A percentile compares a stretch with the other conserved stretches of the same genome.
phyloP scores from a whole-genome alignment of 2,329 filamentous ascomycete genomes.

The Alternaria sp. region DNA sequence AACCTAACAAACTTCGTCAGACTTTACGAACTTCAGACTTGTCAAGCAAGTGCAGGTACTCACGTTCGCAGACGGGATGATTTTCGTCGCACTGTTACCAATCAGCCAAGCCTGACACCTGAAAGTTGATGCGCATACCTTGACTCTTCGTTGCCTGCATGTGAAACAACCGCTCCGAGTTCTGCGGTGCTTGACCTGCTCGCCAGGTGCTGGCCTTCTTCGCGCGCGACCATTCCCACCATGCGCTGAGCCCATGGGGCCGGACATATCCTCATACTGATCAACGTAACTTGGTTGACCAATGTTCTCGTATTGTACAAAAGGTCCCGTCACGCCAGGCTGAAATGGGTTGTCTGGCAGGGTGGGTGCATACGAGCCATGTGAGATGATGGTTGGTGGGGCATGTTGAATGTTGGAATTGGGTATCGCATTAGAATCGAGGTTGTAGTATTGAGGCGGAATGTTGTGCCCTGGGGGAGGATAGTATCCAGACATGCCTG shows the following conservation, averaged over 20 bases:
- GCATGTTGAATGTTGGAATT: slow-evolving; percentile 32
- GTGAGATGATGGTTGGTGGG: slow-evolving; percentile 38
- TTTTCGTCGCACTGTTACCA: slow-evolving; percentile 80
- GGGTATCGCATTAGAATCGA: slow-evolving; percentile 35
- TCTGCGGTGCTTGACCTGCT: slow-evolving; percentile 89
- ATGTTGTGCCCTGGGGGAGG: slow-evolving; percentile 38
- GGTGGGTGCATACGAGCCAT: slow-evolving; percentile 35
- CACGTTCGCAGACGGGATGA: slow-evolving; percentile 81
- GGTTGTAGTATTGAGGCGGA: slow-evolving; percentile 46
- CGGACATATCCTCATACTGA: slow-evolving; percentile 44
- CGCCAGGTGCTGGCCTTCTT: slow-evolving; percentile 49
- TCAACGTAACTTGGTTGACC: slow-evolving; percentile 43
- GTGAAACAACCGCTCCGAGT: slow-evolving; percentile 95
- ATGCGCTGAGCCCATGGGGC: slow-evolving; percentile 34
- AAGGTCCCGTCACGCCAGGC: slow-evolving; percentile 35
- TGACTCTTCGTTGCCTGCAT: slow-evolving; percentile 86
- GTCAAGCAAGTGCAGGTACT: slow-evolving; percentile 36
- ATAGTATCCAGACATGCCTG: slow-evolving; percentile 49
- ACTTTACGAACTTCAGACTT: slow-evolving; percentile 1
- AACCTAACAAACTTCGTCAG: slow-evolving; percentile 62
- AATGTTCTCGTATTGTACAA: slow-evolving; percentile 43
- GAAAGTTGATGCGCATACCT: slow-evolving; percentile 50
- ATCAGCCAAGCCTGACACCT: slow-evolving; percentile 18
- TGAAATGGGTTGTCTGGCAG: slow-evolving; percentile 42
- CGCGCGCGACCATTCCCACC: slow-evolving; percentile 36